Percentiles rank a stretch among this genome's conserved stretches.
Conservation (phyloP, 2,329 filamentous ascomycete genomes). For the Rhynchosporium secalis region DNA sequence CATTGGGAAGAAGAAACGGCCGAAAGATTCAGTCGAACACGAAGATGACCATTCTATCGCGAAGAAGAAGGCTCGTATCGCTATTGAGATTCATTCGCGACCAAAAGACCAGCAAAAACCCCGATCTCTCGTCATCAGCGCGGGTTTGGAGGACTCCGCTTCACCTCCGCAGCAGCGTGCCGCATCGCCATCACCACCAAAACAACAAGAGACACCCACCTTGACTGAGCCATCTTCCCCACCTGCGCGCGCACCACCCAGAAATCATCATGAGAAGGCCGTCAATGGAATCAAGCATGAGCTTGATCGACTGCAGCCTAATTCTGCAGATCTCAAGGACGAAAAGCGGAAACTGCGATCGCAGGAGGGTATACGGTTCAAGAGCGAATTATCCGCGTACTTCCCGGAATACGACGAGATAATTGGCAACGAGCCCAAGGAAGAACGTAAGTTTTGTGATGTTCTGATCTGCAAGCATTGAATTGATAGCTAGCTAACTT, state of each 20-base stretch:
- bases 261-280: slow-evolving; percentile 57
- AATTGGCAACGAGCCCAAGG: slow-evolving; percentile 79
- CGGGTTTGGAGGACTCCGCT: slow-evolving; percentile 21
- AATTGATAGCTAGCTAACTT: slow-evolving; percentile 31
- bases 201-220: slow-evolving; percentile 23
- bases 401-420: slow-evolving; percentile 94
- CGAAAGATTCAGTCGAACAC: slow-evolving; percentile 34
- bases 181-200: slow-evolving; percentile 23
- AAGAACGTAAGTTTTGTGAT: slow-evolving; percentile 62
- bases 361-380: slow-evolving; percentile 80
- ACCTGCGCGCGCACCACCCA: slow-evolving; percentile 28
- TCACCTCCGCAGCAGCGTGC: slow-evolving; percentile 22
- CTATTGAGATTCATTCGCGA: slow-evolving; percentile 51
- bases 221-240: slow-evolving; percentile 28
- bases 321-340: slow-evolving; percentile 47
- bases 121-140: slow-evolving; percentile 27
- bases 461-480: slow-evolving; percentile 6
- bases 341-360: slow-evolving; percentile 80
- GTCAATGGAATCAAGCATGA: slow-evolving; percentile 63
- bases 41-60: slow-evolving; percentile 49
- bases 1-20: slow-evolving; percentile 30
- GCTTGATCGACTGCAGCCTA: slow-evolving; percentile 55
- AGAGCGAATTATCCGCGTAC: slow-evolving; percentile 87
- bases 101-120: slow-evolving; percentile 35
- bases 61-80: slow-evolving; percentile 53